Base-by-base conservation (phyloP, 768 basidiomycete species). In the Tricholoma matsutake region DNA sequence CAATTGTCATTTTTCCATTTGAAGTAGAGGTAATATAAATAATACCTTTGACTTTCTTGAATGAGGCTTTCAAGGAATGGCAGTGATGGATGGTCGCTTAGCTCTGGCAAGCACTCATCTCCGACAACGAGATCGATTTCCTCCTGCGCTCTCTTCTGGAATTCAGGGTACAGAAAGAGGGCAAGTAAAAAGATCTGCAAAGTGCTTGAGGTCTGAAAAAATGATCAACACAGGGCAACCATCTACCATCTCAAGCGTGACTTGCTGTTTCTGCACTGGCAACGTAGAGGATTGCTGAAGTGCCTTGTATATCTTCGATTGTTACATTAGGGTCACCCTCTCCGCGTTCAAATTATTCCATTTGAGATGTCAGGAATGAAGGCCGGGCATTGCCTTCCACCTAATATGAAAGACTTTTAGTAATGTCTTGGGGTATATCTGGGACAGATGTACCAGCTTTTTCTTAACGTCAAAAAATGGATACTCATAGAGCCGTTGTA, bases 101-200 rank as follows among this genome's bases (percentile, higher is more conserved):
- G 72, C 3, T 67, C 68, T 1, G 80, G 81, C 7, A 81, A 67
- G 3, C 79, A 68, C 20, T 64, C 69, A 2, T 47, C 22, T 11
- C 75, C 77, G 10, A 81, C 62, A 4, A 81, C 70, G 1, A 54
- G 28, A 62, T 82, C 80, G 14, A 83, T 69, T 63, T 81, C 79
- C 4, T 67, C 69, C 57, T 79, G 81, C 0, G 78, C 79, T 54
- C 65, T 73, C 7, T 47, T 59, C 58, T 76, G 76, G 11, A 70
- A 64, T 11, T 74, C 69, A 1, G n/a, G n/a, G n/a, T n/a, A n/a
- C n/a, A n/a, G n/a, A n/a, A 75, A 67, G 75, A 82, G 76, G 1
- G 75, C 74, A 13, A 80, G 68, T 45, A 80, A 3, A 71, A 68
- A 28, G 67, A 73, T 0, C 73, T 77, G 75, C n/a, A n/a, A n/a